Base-by-base conservation (phyloP, 163 green algal genomes). In the Chlamydomonas reinhardtii region DNA sequence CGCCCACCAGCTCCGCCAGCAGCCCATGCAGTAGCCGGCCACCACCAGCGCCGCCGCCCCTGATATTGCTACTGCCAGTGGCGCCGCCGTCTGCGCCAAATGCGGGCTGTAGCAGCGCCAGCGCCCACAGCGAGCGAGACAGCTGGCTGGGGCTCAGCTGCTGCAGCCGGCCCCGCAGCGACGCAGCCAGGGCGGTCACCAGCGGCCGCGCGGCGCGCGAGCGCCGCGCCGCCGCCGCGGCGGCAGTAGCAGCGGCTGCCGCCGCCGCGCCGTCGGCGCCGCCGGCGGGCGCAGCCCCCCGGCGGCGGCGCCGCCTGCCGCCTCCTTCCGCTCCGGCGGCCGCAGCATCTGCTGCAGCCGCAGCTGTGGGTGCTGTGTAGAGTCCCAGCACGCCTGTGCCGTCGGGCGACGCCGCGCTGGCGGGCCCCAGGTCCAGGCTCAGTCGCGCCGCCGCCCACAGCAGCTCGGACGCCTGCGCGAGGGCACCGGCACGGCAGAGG, bases 391-490 rank as follows among this genome's bases (percentile, higher is more conserved):
- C 59, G 12, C 32, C 74, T 32, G 25, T 32, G 24, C 74, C 56
- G 59, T 66, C 62, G 1, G 61, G 24, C 34, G 54, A n/a, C 22
- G 59, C 35, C 34, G 61, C 11, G 25, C 35, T 14, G 1, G 12
- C 74, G 19, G 19, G n/a, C 2, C 61, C 4, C 22, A 12, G 15
- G 69, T 77, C 68, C 27, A 86, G 35, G 2, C 56, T 59, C 22
- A 86, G 70, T 4, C 79, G 80, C 9, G 80, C 80, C 19, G 15
- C 20, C 0, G 70, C 56, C 80, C 80, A 86, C 54, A 86, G 64
- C 43, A 86, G 56, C 69, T 86, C 80, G 1, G 22, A 35, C 4
- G 73, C 70, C 80, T 86, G 80, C 24, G 32, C 12, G n/a, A n/a
- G 65, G 8, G 39, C 39, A 48, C 5, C 39, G 39, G 39, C 5